Base-by-base conservation (phyloP, 768 basidiomycete species). In the Auricularia cornea region DNA sequence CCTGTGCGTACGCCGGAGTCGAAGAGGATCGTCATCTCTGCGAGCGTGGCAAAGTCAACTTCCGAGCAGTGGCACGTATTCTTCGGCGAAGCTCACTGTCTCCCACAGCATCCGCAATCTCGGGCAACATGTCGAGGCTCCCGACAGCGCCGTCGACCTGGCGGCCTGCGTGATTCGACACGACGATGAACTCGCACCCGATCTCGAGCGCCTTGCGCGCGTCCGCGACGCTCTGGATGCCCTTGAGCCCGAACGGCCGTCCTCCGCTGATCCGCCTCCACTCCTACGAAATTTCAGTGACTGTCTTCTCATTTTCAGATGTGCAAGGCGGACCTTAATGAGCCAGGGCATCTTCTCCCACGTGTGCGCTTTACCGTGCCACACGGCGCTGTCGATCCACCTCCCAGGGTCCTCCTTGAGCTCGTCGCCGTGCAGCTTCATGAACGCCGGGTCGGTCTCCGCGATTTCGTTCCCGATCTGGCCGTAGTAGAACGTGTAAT, bases 61-160 rank as follows among this genome's bases (percentile, higher is more conserved):
- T n/a, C n/a, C n/a, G n/a, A n/a, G n/a, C n/a, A n/a, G n/a, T n/a
- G n/a, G n/a, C n/a, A n/a, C n/a, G n/a, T n/a, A n/a, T n/a, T n/a
- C n/a, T n/a, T n/a, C n/a, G n/a, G n/a, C n/a, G n/a, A n/a, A 5
- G 71, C 79, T 60, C 59, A 79, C 78, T 80, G 65, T 80, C 78
- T 8, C 81, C 81, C 31, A 83, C 79, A 23, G 82, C 84, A 59
- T 80, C 75, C 14, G 74, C 78, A 62, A 83, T 82, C 32, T 79
- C 79, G n/a, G 79, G 78, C 6, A 83, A 76, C 32, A 78, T 72
- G 64, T 82, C 82, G 48, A 83, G 71, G 61, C 80, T 81, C 20
- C 75, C 80, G 3, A 83, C 76, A 2, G 82, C 81, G 23, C 83
- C 83, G 68, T 85, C 83, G 41, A 84, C 80, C 68, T 84, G 83